Conservation (phyloP, 2,329 filamentous ascomycete genomes). For the Ascocoryne sarcoides region DNA sequence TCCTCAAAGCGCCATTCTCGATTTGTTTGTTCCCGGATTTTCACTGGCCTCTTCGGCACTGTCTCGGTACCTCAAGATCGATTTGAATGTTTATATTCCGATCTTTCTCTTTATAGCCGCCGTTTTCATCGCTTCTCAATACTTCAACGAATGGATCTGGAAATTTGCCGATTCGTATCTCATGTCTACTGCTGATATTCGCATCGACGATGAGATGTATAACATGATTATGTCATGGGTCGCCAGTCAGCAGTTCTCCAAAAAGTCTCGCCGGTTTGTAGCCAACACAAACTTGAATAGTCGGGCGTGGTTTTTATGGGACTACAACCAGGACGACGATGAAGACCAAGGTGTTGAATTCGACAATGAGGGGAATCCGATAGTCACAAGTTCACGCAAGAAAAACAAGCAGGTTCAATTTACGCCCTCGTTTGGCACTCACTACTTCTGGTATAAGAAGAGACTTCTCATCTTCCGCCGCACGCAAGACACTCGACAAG, state of each 20-base stretch:
- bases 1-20: slow-evolving; percentile 36
- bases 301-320: slow-evolving; percentile 40
- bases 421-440: slow-evolving; percentile 57
- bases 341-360: slow-evolving; percentile 27
- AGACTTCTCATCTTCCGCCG: slow-evolving; percentile 50
- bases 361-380: slow-evolving; percentile 19
- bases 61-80: slow-evolving; percentile 49
- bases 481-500: slow-evolving; percentile 37
- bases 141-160: slow-evolving; percentile 41
- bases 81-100: slow-evolving; percentile 55
- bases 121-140: slow-evolving; percentile 43
- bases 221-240: slow-evolving; percentile 66
- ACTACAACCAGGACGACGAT: slow-evolving; percentile 38
- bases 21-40: slow-evolving; percentile 59
- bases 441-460: slow-evolving; percentile 60
- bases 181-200: slow-evolving; percentile 58
- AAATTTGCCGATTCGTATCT: slow-evolving; percentile 43
- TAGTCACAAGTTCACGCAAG: slow-evolving; percentile 26
- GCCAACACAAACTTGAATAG: slow-evolving; percentile 54
- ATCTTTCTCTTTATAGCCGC: slow-evolving; percentile 42
- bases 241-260: slow-evolving; percentile 51
- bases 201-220: slow-evolving; percentile 64
- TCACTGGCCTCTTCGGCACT: slow-evolving; percentile 45
- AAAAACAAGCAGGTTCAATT: slow-evolving; percentile 38
- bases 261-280: slow-evolving; percentile 51